Base-by-base conservation (phyloP, 2,329 filamentous ascomycete genomes). In the Colletotrichum trifolii region DNA sequence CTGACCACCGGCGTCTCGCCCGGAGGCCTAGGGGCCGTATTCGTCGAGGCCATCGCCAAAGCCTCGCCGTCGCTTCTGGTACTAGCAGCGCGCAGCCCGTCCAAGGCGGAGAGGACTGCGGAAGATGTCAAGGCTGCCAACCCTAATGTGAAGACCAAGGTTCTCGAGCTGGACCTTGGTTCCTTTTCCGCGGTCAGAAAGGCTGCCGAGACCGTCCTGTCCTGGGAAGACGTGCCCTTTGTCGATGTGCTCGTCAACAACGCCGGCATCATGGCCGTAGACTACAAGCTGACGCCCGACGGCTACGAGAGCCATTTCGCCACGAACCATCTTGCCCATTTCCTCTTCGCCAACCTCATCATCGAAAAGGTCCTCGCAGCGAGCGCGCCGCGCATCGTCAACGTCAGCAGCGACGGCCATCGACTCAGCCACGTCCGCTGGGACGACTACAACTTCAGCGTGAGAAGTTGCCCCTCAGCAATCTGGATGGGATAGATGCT, bases 261-360 rank as follows among this genome's bases (percentile, higher is more conserved):
- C 55, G 82, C 82, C 0, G 81, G 75, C 11, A 69, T 82, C 38
- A 81, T 80, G 75, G 76, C 70, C n/a, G 67, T 66, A 10, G 72
- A 77, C 5, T 75, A 75, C 45, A 73, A 71, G 2, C 66, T 75
- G n/a, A 77, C 74, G 8, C 67, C 72, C 4, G 79, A 82, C 4
- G 81, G 81, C 1, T 73, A 79, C 52, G 81, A 83, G 71, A 71
- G 73, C 57, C 80, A 82, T 60, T 79, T 85, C 53, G 79, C 75
- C 0, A 77, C 77, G 2, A 83, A 83, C 54, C 78, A 85, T 55
- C 54, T 85, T 6, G 78, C 77, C 0, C 82, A 82, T 68, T 85
- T 80, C 53, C 73, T 84, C 2, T 73, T 85, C 40, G 78, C 79
- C 12, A 81, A 81, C 66, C 71, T 82, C 17, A 70, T 84, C 49